Evolutionary conservation across 2,329 filamentous ascomycete species (phyloP).

Genomic region (Microcyclospora pomicola): DNA sequence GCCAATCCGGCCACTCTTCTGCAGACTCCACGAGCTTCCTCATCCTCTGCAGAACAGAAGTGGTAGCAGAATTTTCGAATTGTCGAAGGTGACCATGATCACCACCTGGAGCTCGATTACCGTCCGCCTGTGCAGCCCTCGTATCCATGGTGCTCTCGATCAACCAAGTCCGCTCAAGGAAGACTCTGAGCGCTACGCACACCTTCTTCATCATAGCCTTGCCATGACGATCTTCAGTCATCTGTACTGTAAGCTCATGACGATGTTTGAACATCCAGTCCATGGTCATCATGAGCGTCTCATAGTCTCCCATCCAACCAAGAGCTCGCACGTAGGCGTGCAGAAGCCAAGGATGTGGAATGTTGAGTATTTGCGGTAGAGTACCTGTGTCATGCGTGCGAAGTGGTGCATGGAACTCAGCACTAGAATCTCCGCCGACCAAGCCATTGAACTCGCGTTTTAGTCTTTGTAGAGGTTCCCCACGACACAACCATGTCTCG

Average conservation of each 20-base stretch:
- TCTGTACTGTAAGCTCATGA: constrained; percentile 17
- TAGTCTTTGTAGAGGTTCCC: background rate
- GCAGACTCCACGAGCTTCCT: constrained; percentile 20
- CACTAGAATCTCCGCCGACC: constrained; percentile 2
- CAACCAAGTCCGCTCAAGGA: constrained; percentile 25
- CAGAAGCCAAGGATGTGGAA: constrained; percentile 34
- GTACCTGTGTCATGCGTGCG: background rate
- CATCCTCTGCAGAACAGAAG: constrained; percentile 9
- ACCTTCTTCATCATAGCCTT: constrained; percentile 22
- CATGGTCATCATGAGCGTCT: constrained; percentile 43
- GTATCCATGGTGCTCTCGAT: background rate
- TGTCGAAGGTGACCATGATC: constrained; percentile 1
- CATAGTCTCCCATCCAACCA: constrained; percentile 45
- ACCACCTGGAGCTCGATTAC: background rate
- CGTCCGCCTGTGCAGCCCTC: background rate
- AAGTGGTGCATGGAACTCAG: background rate
- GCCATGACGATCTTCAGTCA: constrained; percentile 18
- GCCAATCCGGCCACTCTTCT: constrained; percentile 32
- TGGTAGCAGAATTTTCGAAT: constrained; percentile 8
- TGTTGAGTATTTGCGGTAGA: constrained; percentile 25
- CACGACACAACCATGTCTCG: background rate
- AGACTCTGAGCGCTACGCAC: constrained; percentile 28
- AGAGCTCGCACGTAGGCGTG: constrained; percentile 52
- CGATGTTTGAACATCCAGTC: constrained; percentile 45
- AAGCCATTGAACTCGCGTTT: constrained; percentile 6